Evolutionary conservation across 148 eudicot genomes (phyloP).

Genomic region (Tetragonia tetragonoides): DNA sequence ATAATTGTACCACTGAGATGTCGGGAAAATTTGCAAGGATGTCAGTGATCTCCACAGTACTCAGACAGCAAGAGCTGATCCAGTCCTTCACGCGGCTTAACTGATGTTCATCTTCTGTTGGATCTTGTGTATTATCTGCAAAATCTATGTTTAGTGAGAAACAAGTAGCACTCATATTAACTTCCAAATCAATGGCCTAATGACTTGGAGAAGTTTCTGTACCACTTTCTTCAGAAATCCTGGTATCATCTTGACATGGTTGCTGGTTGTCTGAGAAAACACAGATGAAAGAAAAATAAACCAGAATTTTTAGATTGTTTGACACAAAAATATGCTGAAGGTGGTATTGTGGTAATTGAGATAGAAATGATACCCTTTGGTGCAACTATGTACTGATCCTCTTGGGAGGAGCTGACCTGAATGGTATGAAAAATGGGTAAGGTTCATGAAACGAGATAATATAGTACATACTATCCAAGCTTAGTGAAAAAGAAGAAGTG

Average conservation of each 20-base stretch:
- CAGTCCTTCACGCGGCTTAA: constrained; percentile 74
- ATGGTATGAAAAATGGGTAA: not conserved
- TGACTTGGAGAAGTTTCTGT: not conserved
- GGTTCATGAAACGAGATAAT: not conserved
- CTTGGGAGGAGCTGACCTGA: constrained; percentile 64
- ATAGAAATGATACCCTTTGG: constrained; percentile 50
- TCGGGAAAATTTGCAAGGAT: constrained; percentile 80
- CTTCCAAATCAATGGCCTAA: not conserved
- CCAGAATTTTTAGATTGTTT: not conserved
- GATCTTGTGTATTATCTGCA: constrained; percentile 88
- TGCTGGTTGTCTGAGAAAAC: constrained; percentile 41
- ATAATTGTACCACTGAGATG: constrained; percentile 61
- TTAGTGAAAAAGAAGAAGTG: not conserved
- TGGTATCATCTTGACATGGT: constrained; percentile 33
- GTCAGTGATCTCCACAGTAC: constrained; percentile 59
- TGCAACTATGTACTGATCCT: constrained; percentile 56
- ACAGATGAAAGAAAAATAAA: not conserved
- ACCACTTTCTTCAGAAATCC: constrained; percentile 50
- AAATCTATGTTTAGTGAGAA: not conserved
- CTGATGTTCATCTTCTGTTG: constrained; percentile 81
- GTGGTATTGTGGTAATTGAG: not conserved
- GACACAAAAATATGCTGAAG: not conserved
- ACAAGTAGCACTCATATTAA: not conserved
- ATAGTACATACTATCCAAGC: too few species aligned
- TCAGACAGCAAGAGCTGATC: constrained; percentile 60